Evolutionary conservation across 2,329 filamentous ascomycete species (phyloP).

Genomic region (Chaetomiaceae sp.): DNA sequence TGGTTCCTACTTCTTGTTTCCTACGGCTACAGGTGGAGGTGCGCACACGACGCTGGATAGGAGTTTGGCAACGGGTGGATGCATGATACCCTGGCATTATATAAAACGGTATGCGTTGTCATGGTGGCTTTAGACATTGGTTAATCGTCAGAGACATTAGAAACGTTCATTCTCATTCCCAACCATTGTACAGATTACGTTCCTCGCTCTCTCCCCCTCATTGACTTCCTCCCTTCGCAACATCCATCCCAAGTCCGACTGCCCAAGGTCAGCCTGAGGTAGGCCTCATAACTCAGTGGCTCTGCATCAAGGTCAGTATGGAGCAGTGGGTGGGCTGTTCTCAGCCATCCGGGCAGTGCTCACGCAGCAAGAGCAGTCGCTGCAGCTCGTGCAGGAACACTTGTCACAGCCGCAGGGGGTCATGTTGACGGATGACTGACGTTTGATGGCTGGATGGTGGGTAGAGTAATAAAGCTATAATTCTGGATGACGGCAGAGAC

Average conservation of each 20-base stretch:
- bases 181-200: too few relatives aligned
- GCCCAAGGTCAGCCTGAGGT: too few relatives aligned
- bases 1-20: too few relatives aligned
- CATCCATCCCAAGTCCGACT: too few relatives aligned
- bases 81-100: conserved; percentile 17
- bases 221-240: neutral
- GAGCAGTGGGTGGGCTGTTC: neutral
- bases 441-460: too few relatives aligned
- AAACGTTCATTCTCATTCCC: neutral
- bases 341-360: neutral
- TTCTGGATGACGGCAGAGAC: too few relatives aligned
- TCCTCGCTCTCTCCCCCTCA: too few relatives aligned
- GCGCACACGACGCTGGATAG: neutral
- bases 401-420: conserved; percentile 17
- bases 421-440: conserved; percentile 16
- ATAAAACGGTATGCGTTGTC: neutral
- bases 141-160: too few relatives aligned
- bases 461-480: too few relatives aligned
- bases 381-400: conserved; percentile 21
- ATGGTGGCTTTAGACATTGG: neutral
- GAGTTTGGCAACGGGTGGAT: neutral
- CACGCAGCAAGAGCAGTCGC: conserved; percentile 23
- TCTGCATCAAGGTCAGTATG: neutral
- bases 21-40: too few relatives aligned
- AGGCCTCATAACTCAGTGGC: neutral